Evolutionary conservation across 495 filamentous ascomycete species (phyloP).

Genomic region (Hypoxylon cercidicola): DNA sequence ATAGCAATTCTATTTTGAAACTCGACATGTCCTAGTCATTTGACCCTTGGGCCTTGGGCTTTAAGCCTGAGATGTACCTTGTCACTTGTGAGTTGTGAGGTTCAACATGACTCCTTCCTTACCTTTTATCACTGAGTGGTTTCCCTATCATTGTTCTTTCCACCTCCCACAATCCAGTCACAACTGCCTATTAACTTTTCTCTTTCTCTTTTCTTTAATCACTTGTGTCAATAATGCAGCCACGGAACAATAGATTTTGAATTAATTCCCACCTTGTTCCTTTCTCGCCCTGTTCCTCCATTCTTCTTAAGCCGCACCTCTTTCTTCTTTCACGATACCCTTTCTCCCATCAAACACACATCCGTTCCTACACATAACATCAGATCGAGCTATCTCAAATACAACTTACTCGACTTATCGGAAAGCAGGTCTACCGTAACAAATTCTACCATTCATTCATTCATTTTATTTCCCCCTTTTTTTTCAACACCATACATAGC

Average conservation of each 20-base stretch:
- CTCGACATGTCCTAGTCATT: conserved; percentile 21
- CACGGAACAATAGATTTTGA: conserved; percentile 35
- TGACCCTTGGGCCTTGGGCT: conserved; percentile 30
- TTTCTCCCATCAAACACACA: conserved; percentile 6
- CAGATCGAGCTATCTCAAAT: conserved; percentile 14
- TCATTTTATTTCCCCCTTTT: conserved; percentile 4
- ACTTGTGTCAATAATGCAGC: conserved; percentile 30
- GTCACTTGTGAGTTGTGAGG: conserved; percentile 16
- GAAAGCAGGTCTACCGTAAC: conserved; percentile 14
- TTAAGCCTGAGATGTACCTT: conserved; percentile 10
- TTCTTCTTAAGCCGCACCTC: conserved; percentile 13
- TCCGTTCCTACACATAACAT: conserved; percentile 11
- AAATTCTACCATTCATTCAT: conserved; percentile 10
- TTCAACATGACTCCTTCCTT: conserved; percentile 13
- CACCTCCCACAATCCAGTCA: conserved; percentile 17
- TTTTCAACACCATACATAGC: conserved; percentile 2
- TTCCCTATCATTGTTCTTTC: conserved; percentile 24
- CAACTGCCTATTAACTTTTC: conserved; percentile 15
- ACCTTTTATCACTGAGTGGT: conserved; percentile 31
- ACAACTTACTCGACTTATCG: conserved; percentile 15
- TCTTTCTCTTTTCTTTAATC: conserved; percentile 19
- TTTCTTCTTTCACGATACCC: conserved; percentile 28
- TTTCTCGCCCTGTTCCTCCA: conserved; percentile 10
- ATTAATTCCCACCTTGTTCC: conserved; percentile 19
- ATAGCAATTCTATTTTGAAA: conserved; percentile 40